Evolutionary conservation across 1,139 yeast species (phyloP).

Genomic region (Pichia norvegensis): DNA sequence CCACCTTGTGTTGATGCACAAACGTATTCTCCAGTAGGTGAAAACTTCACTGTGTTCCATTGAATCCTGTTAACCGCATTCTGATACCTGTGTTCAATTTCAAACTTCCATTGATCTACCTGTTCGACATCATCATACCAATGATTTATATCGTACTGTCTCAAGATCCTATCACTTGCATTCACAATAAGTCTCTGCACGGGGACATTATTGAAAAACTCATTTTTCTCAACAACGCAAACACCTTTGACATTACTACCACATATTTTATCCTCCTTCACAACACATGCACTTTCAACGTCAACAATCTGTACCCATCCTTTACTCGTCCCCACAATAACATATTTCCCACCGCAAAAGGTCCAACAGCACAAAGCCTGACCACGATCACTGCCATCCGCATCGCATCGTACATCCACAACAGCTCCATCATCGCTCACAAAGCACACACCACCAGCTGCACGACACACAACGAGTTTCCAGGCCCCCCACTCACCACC

Average conservation of each 20-base stretch:
- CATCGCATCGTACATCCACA: conserved; percentile 1
- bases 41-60: conserved; percentile 79
- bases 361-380: conserved; percentile 26
- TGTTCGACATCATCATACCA: conserved; percentile 11
- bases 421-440: conserved; percentile 37
- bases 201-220: conserved; percentile 6
- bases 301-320: conserved; percentile 62
- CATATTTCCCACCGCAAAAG: conserved; percentile 42
- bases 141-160: conserved; percentile 46
- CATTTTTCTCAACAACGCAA: conserved; percentile 46
- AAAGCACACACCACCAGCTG: conserved; percentile 48
- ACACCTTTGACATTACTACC: conserved; percentile 68
- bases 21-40: conserved; percentile 73
- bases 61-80: conserved; percentile 84
- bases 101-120: conserved; percentile 45
- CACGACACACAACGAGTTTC: conserved; percentile 40
- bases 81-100: conserved; percentile 75
- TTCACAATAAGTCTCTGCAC: conserved; percentile 49
- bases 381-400: conserved; percentile 14
- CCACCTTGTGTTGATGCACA: conserved; percentile 86
- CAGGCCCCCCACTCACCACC: background rate
- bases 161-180: conserved; percentile 72
- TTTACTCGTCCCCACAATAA: conserved; percentile 70
- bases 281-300: conserved; percentile 27
- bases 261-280: conserved; percentile 50